These are phyloP conservation scores for Fusarium bactridioides DNA, from an alignment of 2,329 filamentous ascomycete genomes.

Conservation along the genomic window DNA sequence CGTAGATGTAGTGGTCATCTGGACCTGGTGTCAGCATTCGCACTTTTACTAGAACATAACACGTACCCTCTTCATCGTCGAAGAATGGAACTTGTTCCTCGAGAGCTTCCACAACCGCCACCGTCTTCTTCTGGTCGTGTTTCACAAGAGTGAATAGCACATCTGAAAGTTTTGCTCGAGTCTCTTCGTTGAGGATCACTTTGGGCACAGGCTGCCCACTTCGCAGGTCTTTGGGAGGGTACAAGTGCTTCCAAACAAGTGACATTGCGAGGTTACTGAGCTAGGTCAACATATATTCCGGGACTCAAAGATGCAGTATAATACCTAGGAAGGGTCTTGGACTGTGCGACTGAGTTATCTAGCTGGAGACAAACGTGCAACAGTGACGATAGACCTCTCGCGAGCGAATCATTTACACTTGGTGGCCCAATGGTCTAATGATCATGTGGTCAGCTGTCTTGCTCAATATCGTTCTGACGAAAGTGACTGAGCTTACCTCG, in stretches of 20 bases:
- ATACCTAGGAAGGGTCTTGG: slow-evolving; percentile 40
- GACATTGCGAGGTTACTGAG: slow-evolving; percentile 44
- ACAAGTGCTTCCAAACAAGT: slow-evolving; percentile 71
- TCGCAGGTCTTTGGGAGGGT: slow-evolving; percentile 59
- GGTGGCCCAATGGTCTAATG: slow-evolving; percentile 41
- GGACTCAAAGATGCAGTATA: not conserved
- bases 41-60: not conserved
- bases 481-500: slow-evolving; percentile 46
- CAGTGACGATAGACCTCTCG: slow-evolving; percentile 43
- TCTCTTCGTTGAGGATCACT: slow-evolving; percentile 60
- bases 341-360: slow-evolving; percentile 38
- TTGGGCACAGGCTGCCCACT: slow-evolving; percentile 45
- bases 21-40: slow-evolving; percentile 12
- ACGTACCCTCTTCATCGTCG: slow-evolving; percentile 49
- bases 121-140: slow-evolving; percentile 58
- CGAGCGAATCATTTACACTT: slow-evolving; percentile 41
- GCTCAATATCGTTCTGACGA: not conserved
- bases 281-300: slow-evolving; percentile 2
- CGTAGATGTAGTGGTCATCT: slow-evolving; percentile 65
- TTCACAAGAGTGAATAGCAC: slow-evolving; percentile 66
- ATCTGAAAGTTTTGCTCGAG: slow-evolving; percentile 67
- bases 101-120: slow-evolving; percentile 56
- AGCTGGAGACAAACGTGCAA: slow-evolving; percentile 45
- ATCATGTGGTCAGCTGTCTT: not conserved
- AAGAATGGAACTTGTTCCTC: slow-evolving; percentile 50